Percentiles rank a stretch among this genome's conserved stretches.
These are phyloP conservation scores for Rhynchosporium secalis DNA, from an alignment of 2,329 filamentous ascomycete genomes.

Conservation along the genomic window DNA sequence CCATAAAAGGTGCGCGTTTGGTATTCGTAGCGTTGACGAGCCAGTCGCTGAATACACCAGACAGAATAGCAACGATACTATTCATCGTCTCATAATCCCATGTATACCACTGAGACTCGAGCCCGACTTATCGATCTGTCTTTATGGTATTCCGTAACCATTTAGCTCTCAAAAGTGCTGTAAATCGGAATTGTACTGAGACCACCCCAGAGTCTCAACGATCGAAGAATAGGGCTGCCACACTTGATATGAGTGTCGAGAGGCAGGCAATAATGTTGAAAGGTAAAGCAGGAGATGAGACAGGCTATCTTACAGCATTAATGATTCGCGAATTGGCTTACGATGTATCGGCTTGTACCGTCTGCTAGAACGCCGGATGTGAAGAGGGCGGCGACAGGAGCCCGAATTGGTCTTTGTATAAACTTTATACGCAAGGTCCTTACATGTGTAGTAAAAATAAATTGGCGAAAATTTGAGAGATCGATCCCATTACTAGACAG, in stretches of 20 bases:
- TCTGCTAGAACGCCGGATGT: slow-evolving; percentile 39
- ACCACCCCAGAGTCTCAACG: slow-evolving; percentile 51
- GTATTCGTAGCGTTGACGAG: slow-evolving; percentile 50
- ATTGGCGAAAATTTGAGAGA: neutral
- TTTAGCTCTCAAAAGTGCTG: slow-evolving; percentile 62
- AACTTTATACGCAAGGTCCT: slow-evolving; percentile 40
- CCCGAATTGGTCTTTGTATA: slow-evolving; percentile 39
- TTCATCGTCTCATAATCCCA: slow-evolving; percentile 53
- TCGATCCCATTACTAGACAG: slow-evolving; percentile 50
- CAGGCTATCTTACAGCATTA: slow-evolving; percentile 50
- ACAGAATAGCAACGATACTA: slow-evolving; percentile 55
- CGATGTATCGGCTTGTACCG: slow-evolving; percentile 39
- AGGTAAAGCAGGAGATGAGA: slow-evolving; percentile 54
- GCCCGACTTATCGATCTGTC: slow-evolving; percentile 46
- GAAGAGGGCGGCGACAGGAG: slow-evolving; percentile 38
- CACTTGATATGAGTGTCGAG: slow-evolving; percentile 48
- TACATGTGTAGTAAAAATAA: neutral
- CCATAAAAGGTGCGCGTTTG: slow-evolving; percentile 55
- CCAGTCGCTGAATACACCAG: slow-evolving; percentile 53
- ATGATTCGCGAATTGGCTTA: slow-evolving; percentile 38
- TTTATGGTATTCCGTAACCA: slow-evolving; percentile 57
- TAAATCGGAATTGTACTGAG: slow-evolving; percentile 57
- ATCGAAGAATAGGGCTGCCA: slow-evolving; percentile 51
- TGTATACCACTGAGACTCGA: slow-evolving; percentile 52
- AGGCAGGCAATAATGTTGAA: slow-evolving; percentile 51